A percentile compares a stretch with the other conserved stretches of the same genome.
phyloP scores from a whole-genome alignment of 2,329 filamentous ascomycete species.

The Aureobasidium vineae region DNA sequence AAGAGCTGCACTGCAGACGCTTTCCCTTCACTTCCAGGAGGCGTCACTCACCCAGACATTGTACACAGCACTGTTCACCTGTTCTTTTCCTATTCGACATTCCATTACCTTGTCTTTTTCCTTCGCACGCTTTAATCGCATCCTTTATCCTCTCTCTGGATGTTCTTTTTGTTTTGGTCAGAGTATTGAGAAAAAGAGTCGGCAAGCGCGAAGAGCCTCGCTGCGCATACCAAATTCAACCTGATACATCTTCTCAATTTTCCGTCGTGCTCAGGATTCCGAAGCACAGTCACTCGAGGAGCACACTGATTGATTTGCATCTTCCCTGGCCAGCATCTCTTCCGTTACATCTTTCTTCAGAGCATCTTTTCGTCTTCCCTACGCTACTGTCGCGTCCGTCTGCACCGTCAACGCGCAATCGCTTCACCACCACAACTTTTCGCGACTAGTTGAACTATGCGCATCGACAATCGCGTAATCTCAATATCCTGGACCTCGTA shows the following conservation, averaged over 20 bases:
- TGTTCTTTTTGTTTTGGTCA: neutral
- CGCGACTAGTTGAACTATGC: neutral
- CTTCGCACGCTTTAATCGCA: neutral
- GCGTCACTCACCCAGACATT: neutral
- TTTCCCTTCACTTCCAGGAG: slow-evolving; percentile 3
- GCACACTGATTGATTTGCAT: neutral
- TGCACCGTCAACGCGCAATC: neutral
- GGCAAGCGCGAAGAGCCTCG: neutral
- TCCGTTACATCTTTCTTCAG: neutral
- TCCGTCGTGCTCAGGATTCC: too few species aligned
- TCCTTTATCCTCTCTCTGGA: neutral
- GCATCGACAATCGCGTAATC: neutral
- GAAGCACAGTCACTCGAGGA: neutral
- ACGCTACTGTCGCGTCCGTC: neutral
- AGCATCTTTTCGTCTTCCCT: neutral
- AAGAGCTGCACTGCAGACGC: neutral
- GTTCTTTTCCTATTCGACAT: neutral
- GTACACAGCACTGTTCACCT: neutral
- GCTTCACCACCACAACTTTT: neutral
- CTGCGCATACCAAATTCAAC: neutral
- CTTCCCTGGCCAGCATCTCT: neutral
- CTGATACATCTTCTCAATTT: neutral
- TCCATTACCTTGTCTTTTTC: neutral
- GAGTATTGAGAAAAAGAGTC: neutral
- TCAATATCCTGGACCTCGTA: too few species aligned